Evolutionary conservation across 73 alveolate species (phyloP), one percentile per base, ranked within the genome.

Genomic region (Tetrahymena thermophila): DNA sequence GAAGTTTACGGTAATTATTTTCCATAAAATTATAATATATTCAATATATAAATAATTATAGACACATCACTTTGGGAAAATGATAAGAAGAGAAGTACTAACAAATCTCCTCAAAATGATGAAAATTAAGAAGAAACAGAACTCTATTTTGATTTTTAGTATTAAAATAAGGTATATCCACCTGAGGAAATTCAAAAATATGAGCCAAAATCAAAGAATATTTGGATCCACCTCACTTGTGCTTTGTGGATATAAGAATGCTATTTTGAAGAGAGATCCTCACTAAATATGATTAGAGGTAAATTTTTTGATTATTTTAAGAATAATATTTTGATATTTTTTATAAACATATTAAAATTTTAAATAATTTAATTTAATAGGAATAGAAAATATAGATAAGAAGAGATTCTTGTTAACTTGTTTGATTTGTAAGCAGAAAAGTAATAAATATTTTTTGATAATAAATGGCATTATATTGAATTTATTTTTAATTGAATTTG

Each of bases 181-280:
- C 25, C 50, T 23, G 97, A 95, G 16, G 85, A 85, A 40, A 93
- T 84, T n/a, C 95, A 85, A 34, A 50, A 35, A 7, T 43, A 95
- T 42, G 97, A 95, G 55, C 97, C 97, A 0, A 37, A 95, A 95
- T 56, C 97, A 7, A 31, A 89, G 37, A 42, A 85, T 10, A 94
- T 89, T 0, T 95, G 97, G 97, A 57, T 89, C n/a, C 97, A 95
- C 56, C 43, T 95, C n/a, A 85, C 97, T 4, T 95, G 97, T 95
- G 93, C 94, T 85, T 85, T 85, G 50, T 95, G 97, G 97, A 55
- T 94, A 19, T 93, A 94, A 40, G 97, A 95, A 95, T 85, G 97
- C 84, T 95, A 71, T 50, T 25, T 95, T 83, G 97, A 95, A 55
- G 97, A 95, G 35, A 95, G 85, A 31, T 50, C 93, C n/a, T 84